Evolutionary conservation across 768 basidiomycete genomes (phyloP).

Genomic region (Amanita pallidorosea): DNA sequence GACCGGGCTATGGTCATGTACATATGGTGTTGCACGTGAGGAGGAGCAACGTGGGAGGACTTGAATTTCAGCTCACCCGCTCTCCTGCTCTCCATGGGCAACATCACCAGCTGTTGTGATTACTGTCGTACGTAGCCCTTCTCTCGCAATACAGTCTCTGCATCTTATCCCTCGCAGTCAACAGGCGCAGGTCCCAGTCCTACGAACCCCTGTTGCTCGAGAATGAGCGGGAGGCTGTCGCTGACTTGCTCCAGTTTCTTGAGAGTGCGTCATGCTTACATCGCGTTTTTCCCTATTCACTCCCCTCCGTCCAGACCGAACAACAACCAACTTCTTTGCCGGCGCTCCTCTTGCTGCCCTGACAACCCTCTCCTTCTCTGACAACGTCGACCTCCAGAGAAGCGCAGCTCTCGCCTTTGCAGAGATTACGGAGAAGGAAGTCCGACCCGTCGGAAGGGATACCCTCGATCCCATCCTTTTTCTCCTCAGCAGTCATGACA

Average conservation of each 20-base stretch:
- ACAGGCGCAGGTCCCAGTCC: slow-evolving; percentile 72
- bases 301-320: slow-evolving; percentile 58
- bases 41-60: slow-evolving; percentile 3
- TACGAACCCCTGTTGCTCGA: slow-evolving; percentile 83
- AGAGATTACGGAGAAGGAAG: slow-evolving; percentile 99
- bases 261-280: slow-evolving; percentile 60
- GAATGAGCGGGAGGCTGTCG: slow-evolving; percentile 96
- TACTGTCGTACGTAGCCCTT: slow-evolving; percentile 54
- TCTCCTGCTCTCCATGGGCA: slow-evolving; percentile 44
- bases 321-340: slow-evolving; percentile 96
- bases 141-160: slow-evolving; percentile 9
- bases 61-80: background rate
- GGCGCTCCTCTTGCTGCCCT: slow-evolving; percentile 88
- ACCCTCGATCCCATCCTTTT: slow-evolving; percentile 98
- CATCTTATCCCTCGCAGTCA: slow-evolving; percentile 35
- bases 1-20: slow-evolving; percentile 1
- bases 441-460: slow-evolving; percentile 90
- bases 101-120: slow-evolving; percentile 71
- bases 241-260: slow-evolving; percentile 92
- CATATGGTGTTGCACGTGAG: background rate
- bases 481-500: slow-evolving; percentile 93
- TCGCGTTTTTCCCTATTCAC: background rate
- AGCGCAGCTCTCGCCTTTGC: slow-evolving; percentile 97
- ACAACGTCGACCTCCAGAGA: slow-evolving; percentile 97
- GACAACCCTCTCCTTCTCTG: slow-evolving; percentile 95